A percentile compares a stretch with the other conserved stretches of the same genome.
phyloP scores from a whole-genome alignment of 305 asterid species.

The Ilex paraguariensis region DNA sequence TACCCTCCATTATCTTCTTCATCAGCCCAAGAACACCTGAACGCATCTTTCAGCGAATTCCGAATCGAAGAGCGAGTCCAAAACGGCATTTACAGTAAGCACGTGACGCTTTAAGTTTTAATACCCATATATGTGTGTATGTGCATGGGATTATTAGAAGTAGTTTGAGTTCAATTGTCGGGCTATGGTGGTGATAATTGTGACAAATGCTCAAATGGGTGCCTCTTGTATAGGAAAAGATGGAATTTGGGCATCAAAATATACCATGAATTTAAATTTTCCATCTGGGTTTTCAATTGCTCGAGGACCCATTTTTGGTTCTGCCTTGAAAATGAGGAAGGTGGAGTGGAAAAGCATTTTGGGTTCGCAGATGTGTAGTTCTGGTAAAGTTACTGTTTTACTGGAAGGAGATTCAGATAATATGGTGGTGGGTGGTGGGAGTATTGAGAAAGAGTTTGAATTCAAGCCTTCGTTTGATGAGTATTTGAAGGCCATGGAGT shows the following conservation, averaged over 20 bases:
- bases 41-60: too few relatives aligned
- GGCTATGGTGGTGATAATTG: too few relatives aligned
- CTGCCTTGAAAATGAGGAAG: constrained; percentile 21
- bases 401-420: too few relatives aligned
- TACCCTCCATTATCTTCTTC: too few relatives aligned
- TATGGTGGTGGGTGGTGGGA: constrained; percentile 8
- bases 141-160: too few relatives aligned
- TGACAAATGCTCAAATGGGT: constrained; percentile 1
- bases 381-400: constrained; percentile 12
- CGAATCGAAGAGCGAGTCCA: too few relatives aligned
- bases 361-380: constrained; percentile 14
- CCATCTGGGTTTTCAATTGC: constrained; percentile 23
- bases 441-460: constrained; percentile 42
- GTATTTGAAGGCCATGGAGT: constrained; percentile 82
- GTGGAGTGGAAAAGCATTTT: constrained; percentile 23
- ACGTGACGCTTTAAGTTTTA: too few relatives aligned
- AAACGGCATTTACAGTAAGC: too few relatives aligned
- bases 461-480: constrained; percentile 81
- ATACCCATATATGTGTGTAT: too few relatives aligned
- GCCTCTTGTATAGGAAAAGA: constrained; percentile 5
- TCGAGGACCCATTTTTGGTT: constrained; percentile 24
- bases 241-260: neutral
- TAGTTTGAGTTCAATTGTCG: too few relatives aligned
- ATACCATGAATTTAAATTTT: neutral
- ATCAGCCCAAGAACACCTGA: too few relatives aligned